These are phyloP conservation scores for Eremothecium gossypii DNA, from an alignment of 1,139 yeast species.

Conservation along the genomic window DNA sequence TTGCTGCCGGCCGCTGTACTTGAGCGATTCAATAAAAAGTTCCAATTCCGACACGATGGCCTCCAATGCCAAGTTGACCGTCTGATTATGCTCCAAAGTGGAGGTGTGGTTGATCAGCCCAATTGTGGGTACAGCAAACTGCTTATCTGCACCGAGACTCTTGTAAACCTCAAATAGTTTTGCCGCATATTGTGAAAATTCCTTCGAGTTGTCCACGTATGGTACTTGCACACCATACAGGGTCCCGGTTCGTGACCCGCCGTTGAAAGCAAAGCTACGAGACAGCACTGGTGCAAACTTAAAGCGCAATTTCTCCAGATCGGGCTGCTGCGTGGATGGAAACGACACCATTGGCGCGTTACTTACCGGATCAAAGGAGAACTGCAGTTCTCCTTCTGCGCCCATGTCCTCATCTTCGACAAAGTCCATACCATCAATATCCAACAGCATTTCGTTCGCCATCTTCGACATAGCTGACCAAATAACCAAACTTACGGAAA, in stretches of 20 bases:
- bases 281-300: slow-evolving; percentile 34
- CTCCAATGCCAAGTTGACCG: slow-evolving; percentile 30
- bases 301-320: slow-evolving; percentile 34
- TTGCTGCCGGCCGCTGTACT: slow-evolving; percentile 12
- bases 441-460: slow-evolving; percentile 24
- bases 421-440: slow-evolving; percentile 24
- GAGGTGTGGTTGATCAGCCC: slow-evolving; percentile 31
- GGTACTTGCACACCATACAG: slow-evolving; percentile 36
- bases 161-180: slow-evolving; percentile 33
- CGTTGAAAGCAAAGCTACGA: slow-evolving; percentile 35
- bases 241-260: slow-evolving; percentile 23
- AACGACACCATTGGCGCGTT: slow-evolving; percentile 33
- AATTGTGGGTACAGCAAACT: slow-evolving; percentile 31
- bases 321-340: slow-evolving; percentile 28
- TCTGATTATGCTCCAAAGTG: slow-evolving; percentile 27
- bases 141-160: slow-evolving; percentile 32
- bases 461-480: background rate
- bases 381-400: slow-evolving; percentile 20
- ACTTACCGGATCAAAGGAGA: slow-evolving; percentile 32
- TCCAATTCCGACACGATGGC: slow-evolving; percentile 31
- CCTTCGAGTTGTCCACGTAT: slow-evolving; percentile 31
- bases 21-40: slow-evolving; percentile 26
- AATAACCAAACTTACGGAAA: no score
- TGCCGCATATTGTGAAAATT: slow-evolving; percentile 32
- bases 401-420: slow-evolving; percentile 14